Conservation (phyloP, 371 early-diverging fungal species). For the Cokeromyces recurvatus region DNA sequence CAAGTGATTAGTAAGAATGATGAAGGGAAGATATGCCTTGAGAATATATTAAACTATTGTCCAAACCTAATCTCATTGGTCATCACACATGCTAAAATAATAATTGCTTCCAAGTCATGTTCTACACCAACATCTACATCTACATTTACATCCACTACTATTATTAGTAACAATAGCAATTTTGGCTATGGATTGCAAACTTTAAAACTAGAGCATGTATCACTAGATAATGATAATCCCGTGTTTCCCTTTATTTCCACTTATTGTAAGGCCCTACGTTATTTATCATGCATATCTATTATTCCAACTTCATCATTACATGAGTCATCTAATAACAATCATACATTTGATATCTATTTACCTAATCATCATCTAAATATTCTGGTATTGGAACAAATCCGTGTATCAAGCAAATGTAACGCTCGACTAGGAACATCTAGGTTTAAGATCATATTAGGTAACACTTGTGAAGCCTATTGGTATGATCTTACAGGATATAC, state of each 20-base stretch:
- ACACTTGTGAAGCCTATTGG: neutral
- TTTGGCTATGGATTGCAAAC: no score
- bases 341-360: neutral
- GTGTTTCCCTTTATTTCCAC: neutral
- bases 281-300: neutral
- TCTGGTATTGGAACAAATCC: neutral
- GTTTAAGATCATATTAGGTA: neutral
- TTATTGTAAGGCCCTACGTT: neutral
- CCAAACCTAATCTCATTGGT: neutral
- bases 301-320: neutral
- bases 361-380: neutral
- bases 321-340: no score
- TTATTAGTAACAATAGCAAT: no score
- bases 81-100: neutral
- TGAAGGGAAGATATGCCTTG: no score
- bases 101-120: neutral
- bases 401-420: neutral
- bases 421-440: neutral
- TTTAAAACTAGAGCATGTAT: neutral
- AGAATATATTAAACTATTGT: neutral
- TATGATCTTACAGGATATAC: constrained; percentile 2
- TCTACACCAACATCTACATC: neutral
- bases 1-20: no score
- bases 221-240: neutral
- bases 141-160: no score